Conservation (phyloP, 164 flowering plant genomes). For the Litsea cubeba region DNA sequence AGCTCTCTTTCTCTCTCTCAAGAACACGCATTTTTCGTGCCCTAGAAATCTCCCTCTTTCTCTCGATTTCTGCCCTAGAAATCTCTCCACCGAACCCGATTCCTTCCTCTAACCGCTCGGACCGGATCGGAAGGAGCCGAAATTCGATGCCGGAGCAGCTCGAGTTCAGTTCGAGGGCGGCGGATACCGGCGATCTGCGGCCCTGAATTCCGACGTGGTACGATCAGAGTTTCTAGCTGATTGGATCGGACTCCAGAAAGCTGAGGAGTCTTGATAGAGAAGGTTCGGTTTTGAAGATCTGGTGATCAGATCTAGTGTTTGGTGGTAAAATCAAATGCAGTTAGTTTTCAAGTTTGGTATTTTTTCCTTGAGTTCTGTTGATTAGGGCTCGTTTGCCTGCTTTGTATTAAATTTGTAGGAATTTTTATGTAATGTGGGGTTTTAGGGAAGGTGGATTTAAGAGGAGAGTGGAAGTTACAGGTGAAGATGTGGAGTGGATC, state of each 20-base stretch:
- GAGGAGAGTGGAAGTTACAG: no score
- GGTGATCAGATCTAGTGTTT: neutral
- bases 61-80: neutral
- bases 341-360: neutral
- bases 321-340: neutral
- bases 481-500: no score
- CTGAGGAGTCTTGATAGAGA: neutral
- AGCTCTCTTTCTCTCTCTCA: neutral
- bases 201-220: neutral
- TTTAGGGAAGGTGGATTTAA: no score
- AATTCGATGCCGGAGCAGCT: neutral
- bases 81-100: conserved; percentile 1
- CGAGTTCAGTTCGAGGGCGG: neutral
- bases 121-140: neutral
- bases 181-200: neutral
- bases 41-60: neutral
- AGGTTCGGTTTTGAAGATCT: neutral
- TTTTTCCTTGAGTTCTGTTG: neutral
- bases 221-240: neutral
- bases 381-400: no score
- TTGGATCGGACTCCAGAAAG: neutral
- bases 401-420: no score
- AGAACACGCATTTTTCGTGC: neutral
- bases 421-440: no score
- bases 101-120: neutral